Evolutionary conservation across 176 grass and related monocot genomes (phyloP), one percentile per base, ranked within the genome.

Genomic region (barley (Hordeum vulgare)): DNA sequence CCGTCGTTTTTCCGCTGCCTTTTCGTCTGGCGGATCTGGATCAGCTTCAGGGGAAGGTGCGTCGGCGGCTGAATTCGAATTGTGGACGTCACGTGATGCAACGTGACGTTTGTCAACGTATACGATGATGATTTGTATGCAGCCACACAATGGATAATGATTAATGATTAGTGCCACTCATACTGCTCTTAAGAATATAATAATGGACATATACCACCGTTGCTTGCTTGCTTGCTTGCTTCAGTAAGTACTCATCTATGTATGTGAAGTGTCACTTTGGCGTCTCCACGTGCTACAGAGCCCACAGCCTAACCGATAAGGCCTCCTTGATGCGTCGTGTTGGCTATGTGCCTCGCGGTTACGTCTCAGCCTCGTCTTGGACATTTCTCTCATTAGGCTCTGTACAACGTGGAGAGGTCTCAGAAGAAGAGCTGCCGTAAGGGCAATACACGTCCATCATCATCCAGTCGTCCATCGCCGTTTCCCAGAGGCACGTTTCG

Each of bases 361-460:
- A 69, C 70, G 61, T 89, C 76, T 18, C n/a, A 31, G 9, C 14
- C 66, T 60, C 1, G 42, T 5, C 40, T 35, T 17, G 27, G 11
- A n/a, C 41, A 71, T 44, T 60, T 60, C 36, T 77, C 54, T 12
- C 58, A 24, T 61, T 27, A 59, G 57, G 51, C 74, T 59, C 9
- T 53, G 57, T 3, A 59, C 40, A 35, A 78, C 80, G 54, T 72
- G 64, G 80, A 83, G 12, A 9, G 0, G 5, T 31, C 29, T 34
- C 29, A 4, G 74, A 29, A 40, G 80, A 88, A 27, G 74, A 57
- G 24, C 53, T 62, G 73, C 63, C 79, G 72, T 70, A 13, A 26
- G 29, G 80, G 65, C 41, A 54, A 54, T 0, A 20, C 40, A 7
- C 4, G 34, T 27, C 23, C 23, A 26, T 20, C 13, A 42, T 24